Percentiles rank a stretch among this genome's conserved stretches.
Evolutionary conservation across 768 basidiomycete genomes (phyloP).

Genomic region (Candolleomyces aberdarensis): DNA sequence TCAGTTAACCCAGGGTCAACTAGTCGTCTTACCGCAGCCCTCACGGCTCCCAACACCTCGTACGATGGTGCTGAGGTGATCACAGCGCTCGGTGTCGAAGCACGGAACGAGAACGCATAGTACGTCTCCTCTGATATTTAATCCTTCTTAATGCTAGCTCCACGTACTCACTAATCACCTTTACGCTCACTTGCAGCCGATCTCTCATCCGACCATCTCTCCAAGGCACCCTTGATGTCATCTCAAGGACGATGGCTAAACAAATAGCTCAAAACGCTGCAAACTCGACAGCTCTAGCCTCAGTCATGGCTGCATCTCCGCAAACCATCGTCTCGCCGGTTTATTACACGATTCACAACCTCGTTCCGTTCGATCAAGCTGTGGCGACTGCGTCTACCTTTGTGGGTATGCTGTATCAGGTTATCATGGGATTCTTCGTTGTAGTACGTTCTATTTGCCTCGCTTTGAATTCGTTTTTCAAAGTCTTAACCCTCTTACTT

Average conservation of each 20-base stretch:
- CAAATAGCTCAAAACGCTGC: conserved; percentile 16
- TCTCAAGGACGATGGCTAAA: conserved; percentile 24
- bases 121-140: conserved; percentile 26
- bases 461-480: not conserved
- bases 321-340: conserved; percentile 47
- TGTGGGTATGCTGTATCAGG: conserved; percentile 54
- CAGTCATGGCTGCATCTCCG: conserved; percentile 47
- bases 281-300: conserved; percentile 12
- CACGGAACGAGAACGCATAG: conserved; percentile 63
- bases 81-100: conserved; percentile 45
- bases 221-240: not conserved
- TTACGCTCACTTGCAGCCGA: not conserved
- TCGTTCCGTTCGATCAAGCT: conserved; percentile 58
- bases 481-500: not conserved
- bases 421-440: conserved; percentile 42
- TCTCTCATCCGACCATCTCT: not conserved
- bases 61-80: conserved; percentile 51
- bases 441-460: conserved; percentile 27
- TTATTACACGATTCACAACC: conserved; percentile 44
- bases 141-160: not conserved
- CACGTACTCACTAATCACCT: not conserved
- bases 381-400: conserved; percentile 54
- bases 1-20: conserved; percentile 6
- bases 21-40: not conserved
- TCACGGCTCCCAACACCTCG: conserved; percentile 11